Conservation (phyloP, 2,329 filamentous ascomycete genomes). For the Calonectria leucothoes region DNA sequence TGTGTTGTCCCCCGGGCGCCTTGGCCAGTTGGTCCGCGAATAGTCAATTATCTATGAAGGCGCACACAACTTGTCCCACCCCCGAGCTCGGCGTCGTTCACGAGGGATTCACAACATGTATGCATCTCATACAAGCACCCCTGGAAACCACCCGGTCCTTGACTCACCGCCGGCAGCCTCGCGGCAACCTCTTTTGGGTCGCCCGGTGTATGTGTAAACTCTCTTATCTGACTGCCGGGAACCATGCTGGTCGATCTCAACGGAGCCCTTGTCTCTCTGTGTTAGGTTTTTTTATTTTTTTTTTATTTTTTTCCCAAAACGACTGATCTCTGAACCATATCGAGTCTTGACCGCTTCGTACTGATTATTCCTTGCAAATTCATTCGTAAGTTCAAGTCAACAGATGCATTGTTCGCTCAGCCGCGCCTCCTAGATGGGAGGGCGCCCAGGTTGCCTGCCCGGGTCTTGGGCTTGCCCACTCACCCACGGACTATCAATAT, state of each 20-base stretch:
- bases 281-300: too few relatives aligned
- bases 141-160: constrained; percentile 1
- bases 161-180: constrained; percentile 22
- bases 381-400: neutral
- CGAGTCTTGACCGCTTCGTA: constrained; percentile 2
- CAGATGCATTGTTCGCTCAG: neutral
- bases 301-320: neutral
- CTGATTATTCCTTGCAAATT: neutral
- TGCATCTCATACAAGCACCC: constrained; percentile 2
- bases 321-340: neutral
- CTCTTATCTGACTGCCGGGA: constrained; percentile 14
- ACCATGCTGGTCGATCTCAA: constrained; percentile 5
- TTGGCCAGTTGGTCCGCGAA: neutral
- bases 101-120: constrained; percentile 3
- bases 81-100: neutral
- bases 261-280: neutral
- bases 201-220: neutral
- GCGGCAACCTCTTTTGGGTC: neutral
- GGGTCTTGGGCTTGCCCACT: neutral
- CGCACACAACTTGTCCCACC: neutral
- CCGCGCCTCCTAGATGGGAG: neutral
- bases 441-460: neutral
- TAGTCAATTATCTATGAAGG: too few relatives aligned
- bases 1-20: neutral
- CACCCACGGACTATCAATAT: neutral